Evolutionary conservation across 2,329 filamentous ascomycete species (phyloP).

Genomic region (Macroventuria anomochaeta): DNA sequence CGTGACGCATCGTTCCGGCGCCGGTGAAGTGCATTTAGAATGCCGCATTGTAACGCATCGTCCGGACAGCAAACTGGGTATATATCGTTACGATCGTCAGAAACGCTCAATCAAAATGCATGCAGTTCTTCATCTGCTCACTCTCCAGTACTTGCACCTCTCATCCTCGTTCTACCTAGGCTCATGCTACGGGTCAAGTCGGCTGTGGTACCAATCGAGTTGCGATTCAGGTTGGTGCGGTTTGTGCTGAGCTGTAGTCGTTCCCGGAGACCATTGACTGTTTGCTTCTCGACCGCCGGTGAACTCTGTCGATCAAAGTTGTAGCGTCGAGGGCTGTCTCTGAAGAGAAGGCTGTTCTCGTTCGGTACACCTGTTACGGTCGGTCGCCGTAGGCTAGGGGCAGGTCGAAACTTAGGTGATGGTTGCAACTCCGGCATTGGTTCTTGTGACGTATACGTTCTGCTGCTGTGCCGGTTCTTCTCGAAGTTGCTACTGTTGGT

Average conservation of each 20-base stretch:
- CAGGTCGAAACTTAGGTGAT: conserved; percentile 38
- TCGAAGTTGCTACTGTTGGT: conserved; percentile 23
- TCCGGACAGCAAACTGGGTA: conserved; percentile 34
- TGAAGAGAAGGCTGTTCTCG: conserved; percentile 38
- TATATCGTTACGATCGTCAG: conserved; percentile 40
- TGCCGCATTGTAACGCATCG: conserved; percentile 15
- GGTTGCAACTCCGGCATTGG: conserved; percentile 47
- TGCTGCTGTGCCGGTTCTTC: conserved; percentile 30
- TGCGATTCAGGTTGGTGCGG: conserved; percentile 35
- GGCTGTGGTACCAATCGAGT: conserved; percentile 36
- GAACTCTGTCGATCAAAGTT: conserved; percentile 39
- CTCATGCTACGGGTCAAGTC: conserved; percentile 40
- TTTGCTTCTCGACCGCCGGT: conserved; percentile 42
- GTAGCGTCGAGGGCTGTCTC: conserved; percentile 37
- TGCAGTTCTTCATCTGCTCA: conserved; percentile 30
- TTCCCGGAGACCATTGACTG: conserved; percentile 29
- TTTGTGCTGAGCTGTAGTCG: conserved; percentile 36
- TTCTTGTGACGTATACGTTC: conserved; percentile 48
- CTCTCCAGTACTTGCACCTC: conserved; percentile 43
- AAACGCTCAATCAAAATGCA: conserved; percentile 19
- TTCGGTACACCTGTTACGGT: conserved; percentile 31
- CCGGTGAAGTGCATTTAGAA: neutral
- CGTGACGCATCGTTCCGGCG: conserved; percentile 3
- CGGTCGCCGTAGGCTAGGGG: conserved; percentile 39
- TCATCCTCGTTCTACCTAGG: conserved; percentile 34